Percentiles rank a stretch among this genome's conserved stretches.
phyloP scores from a whole-genome alignment of 2,329 filamentous ascomycete genomes.

The Alternaria brassicicola region DNA sequence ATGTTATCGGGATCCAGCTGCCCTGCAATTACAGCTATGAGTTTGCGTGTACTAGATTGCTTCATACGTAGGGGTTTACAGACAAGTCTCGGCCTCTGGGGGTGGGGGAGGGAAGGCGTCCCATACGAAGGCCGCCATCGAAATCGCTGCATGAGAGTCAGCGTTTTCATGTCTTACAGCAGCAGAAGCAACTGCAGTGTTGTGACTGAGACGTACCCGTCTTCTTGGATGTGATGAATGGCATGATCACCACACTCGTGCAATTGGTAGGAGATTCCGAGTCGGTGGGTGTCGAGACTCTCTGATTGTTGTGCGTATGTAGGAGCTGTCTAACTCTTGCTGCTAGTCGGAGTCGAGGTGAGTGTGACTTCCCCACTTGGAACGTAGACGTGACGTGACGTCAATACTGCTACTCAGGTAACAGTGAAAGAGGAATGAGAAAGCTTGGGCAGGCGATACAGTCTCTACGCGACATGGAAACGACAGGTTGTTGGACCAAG shows the following conservation, averaged over 20 bases:
- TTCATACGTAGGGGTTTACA: not conserved
- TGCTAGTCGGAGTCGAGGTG: not conserved
- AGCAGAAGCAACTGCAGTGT: not conserved
- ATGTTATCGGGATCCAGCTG: conserved; percentile 12
- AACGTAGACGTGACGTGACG: not conserved
- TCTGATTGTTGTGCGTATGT: not conserved
- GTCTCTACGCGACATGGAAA: not conserved
- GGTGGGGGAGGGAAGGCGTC: conserved; percentile 14
- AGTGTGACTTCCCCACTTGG: not conserved
- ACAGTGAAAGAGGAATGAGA: not conserved
- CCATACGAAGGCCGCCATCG: not conserved
- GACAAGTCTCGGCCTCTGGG: conserved; percentile 14
- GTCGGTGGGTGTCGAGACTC: not conserved
- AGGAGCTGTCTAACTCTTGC: not conserved
- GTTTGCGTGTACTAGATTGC: not conserved
- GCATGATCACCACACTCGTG: not conserved
- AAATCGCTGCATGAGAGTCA: not conserved
- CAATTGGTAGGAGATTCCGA: not conserved
- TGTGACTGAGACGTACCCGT: not conserved
- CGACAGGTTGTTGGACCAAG: not conserved
- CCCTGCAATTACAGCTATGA: not conserved
- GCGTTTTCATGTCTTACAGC: not conserved
- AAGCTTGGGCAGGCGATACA: too few relatives aligned
- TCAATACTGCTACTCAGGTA: not conserved
- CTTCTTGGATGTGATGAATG: not conserved